Base-by-base conservation (phyloP, 495 filamentous ascomycete genomes). In the Penicillium herquei region DNA sequence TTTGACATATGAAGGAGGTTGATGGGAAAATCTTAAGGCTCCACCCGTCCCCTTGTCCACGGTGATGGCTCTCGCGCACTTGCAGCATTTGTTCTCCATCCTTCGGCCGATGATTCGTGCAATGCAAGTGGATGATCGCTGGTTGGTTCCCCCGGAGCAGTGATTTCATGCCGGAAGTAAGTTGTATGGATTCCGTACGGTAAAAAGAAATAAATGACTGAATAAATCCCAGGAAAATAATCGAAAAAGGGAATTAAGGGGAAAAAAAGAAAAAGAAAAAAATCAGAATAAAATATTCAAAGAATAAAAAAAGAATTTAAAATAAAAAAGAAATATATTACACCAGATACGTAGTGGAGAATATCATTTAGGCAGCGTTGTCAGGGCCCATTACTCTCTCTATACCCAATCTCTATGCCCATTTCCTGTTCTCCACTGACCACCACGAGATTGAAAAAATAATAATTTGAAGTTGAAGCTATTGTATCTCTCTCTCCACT, bases 31-130 rank as follows among this genome's bases (percentile, higher is more conserved):
- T 26, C 21, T 4, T 4, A 51, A 31, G 59, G 44, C 64, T 62
- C 62, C 64, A 64, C 62, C 49, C 12, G 62, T 65, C 58, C 62
- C 64, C 55, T 67, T 55, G 62, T 58, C 62, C 62, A 57, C 48
- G 65, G 65, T 59, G 57, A 68, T 56, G 65, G 62, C 53, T 41
- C 59, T 52, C 46, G 49, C 62, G 55, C 65, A 68, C 65, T 68
- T 62, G 61, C 62, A 65, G 64, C 49, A 26, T 26, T 26, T 26
- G 1, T 1, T 59, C 48, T 48, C 45, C 52, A 44, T 13, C 47
- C 51, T 37, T 56, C 43, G 51, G 44, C 26, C 41, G 49, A 40
- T 62, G 54, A 67, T 62, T 66, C 50, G 64, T 52, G 45, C 50
- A 54, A 41, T 58, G 54, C 47, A 57, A 51, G n/a, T 34, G 47